Percentiles rank a stretch among this genome's conserved stretches.
These are phyloP conservation scores for Neofusicoccum cordaticola DNA, from an alignment of 2,329 filamentous ascomycete genomes.

Conservation along the genomic window DNA sequence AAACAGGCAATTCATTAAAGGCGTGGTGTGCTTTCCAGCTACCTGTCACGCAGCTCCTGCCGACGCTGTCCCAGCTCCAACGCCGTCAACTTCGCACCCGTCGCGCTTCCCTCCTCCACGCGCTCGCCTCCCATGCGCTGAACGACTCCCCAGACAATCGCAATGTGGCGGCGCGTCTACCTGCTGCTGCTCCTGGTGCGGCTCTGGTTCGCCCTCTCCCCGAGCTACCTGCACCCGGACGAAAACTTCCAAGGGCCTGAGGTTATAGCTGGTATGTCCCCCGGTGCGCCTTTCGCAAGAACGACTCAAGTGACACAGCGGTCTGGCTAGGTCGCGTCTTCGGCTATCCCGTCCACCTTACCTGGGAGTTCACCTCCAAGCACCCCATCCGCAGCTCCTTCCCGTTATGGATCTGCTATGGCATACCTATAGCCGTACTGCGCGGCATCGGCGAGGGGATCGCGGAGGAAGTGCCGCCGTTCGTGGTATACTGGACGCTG, in stretches of 20 bases:
- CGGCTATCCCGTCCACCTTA: conserved; percentile 81
- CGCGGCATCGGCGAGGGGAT: conserved; percentile 91
- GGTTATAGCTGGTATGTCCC: conserved; percentile 80
- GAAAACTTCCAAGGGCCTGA: conserved; percentile 99
- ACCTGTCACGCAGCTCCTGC: background rate
- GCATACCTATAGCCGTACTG: conserved; percentile 86
- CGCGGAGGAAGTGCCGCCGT: conserved; percentile 76
- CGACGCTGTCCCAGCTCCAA: background rate
- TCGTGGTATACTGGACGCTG: conserved; percentile 84
- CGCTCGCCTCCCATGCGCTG: background rate
- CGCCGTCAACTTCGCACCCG: background rate
- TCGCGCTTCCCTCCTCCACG: background rate
- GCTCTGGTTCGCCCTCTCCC: conserved; percentile 88
- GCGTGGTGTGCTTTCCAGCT: background rate
- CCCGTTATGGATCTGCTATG: conserved; percentile 93
- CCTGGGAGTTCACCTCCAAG: conserved; percentile 93
- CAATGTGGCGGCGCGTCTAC: conserved; percentile 91
- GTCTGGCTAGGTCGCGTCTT: conserved; percentile 76
- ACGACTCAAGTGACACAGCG: conserved; percentile 7
- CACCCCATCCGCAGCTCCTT: conserved; percentile 93
- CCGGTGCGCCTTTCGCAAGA: background rate
- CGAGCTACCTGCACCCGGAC: conserved; percentile 96
- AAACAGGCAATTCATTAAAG: conserved; percentile 9
- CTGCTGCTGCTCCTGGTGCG: conserved; percentile 80
- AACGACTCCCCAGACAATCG: background rate